Percentiles rank a stretch among this genome's conserved stretches.
These are phyloP conservation scores for Oryza glumipatula DNA, from an alignment of 176 grass and related monocot genomes.

Conservation along the genomic window DNA sequence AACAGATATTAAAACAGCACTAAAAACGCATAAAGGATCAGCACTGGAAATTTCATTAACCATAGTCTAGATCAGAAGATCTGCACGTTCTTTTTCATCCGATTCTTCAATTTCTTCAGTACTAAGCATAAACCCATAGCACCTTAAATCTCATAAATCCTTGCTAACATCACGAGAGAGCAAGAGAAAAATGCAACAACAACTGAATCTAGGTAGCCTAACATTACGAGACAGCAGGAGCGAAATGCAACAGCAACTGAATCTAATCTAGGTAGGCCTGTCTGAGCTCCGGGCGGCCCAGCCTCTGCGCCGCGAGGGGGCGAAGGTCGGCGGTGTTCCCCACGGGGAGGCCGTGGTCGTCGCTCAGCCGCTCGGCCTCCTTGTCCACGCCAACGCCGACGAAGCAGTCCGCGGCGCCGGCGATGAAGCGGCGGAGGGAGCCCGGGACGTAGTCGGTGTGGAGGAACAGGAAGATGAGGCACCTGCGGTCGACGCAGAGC, in stretches of 20 bases:
- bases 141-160: background rate
- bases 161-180: background rate
- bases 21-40: no score
- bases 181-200: no score
- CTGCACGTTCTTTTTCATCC: background rate
- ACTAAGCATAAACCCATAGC: background rate
- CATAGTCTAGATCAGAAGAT: background rate
- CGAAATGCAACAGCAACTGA: constrained; percentile 6
- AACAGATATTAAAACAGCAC: no score
- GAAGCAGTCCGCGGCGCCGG: constrained; percentile 39
- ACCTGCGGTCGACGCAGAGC: constrained; percentile 63
- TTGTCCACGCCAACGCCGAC: constrained; percentile 48
- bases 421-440: constrained; percentile 44
- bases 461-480: constrained; percentile 77
- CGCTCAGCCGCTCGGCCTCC: constrained; percentile 43
- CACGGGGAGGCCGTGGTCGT: constrained; percentile 35
- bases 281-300: constrained; percentile 43
- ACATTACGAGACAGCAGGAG: background rate
- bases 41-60: background rate
- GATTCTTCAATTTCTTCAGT: background rate
- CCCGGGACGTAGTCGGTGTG: constrained; percentile 53
- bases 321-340: constrained; percentile 43
- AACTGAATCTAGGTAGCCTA: background rate
- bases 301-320: constrained; percentile 17
- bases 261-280: constrained; percentile 16